Base-by-base conservation (phyloP, 1,284 basidiomycete genomes). In the Trichosporon sp. region DNA sequence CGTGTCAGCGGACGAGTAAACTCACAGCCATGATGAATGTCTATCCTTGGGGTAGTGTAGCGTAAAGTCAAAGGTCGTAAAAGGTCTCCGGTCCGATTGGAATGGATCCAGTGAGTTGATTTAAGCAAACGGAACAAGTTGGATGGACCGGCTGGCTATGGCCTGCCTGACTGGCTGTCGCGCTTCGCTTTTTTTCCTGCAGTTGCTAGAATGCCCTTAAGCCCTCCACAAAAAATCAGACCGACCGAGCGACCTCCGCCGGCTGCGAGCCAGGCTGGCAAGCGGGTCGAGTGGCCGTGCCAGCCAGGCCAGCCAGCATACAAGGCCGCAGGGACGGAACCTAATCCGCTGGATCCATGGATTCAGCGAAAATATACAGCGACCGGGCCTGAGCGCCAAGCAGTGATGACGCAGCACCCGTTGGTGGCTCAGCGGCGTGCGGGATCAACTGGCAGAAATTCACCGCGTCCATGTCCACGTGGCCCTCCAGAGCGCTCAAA, bases 11-110 rank as follows among this genome's bases (percentile, higher is more conserved):
- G 14, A 29, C 27, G 21, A 32, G 29, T 4, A 33, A n/a, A 64
- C 62, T 59, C 59, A 64, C 62, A 29, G 62, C 62, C 62, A 64
- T 64, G 59, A 33, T 63, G 54, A 44, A 64, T 25, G 56, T 54
- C 27, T 61, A 46, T 57, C 27, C 6, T n/a, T 19, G n/a, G 49
- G 49, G 46, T 40, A 29, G 49, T 54, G 49, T 29, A 54, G 25
- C 7, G 25, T 23, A 54, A 29, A 54, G 49, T 54, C 21, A 19
- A 59, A 40, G 36, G 23, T 59, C n/a, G 36, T 37, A 37, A 37
- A 31, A 31, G 25, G 37, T 27, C 37, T 44, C 27, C 58, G 29
- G 37, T 40, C 40, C 25, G 40, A 36, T 31, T 46, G 58, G 27
- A 40, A 54, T 27, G 49, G 49, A 54, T 54, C 49, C 49, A 54